These are phyloP conservation scores for Citrullus colocynthis DNA, from an alignment of 306 rosid genomes.

Conservation along the genomic window DNA sequence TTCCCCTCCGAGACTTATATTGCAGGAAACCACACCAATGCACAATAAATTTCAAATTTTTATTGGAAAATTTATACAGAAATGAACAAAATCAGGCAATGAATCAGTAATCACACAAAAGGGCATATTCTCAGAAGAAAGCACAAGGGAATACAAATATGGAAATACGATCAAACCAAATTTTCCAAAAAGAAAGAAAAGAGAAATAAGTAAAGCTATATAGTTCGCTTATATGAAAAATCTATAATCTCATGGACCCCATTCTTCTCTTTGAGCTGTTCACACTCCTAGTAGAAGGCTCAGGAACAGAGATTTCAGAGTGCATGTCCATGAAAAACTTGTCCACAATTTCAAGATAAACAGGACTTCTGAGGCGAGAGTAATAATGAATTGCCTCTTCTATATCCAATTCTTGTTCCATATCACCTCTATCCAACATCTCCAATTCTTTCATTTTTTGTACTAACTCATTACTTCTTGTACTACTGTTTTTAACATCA, in stretches of 20 bases:
- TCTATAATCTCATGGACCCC: slow-evolving; percentile 36
- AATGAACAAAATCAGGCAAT: not conserved
- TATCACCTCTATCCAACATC: slow-evolving; percentile 56
- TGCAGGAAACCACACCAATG: not conserved
- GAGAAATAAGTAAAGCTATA: not conserved
- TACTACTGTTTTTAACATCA: slow-evolving; percentile 22
- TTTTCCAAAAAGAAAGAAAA: not conserved
- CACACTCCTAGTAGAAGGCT: slow-evolving; percentile 23
- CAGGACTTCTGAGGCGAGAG: slow-evolving; percentile 73
- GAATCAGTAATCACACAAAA: slow-evolving; percentile 8
- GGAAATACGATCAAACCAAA: slow-evolving; percentile 19
- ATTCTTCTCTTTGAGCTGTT: slow-evolving; percentile 33
- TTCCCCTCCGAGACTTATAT: not conserved
- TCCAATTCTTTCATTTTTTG: slow-evolving; percentile 74
- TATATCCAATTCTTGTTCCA: slow-evolving; percentile 71
- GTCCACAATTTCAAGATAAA: slow-evolving; percentile 73
- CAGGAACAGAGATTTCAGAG: slow-evolving; percentile 40
- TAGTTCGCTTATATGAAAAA: slow-evolving; percentile 11
- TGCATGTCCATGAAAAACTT: slow-evolving; percentile 65
- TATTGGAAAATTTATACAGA: slow-evolving; percentile 2
- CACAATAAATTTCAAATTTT: not conserved
- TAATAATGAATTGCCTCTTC: slow-evolving; percentile 95
- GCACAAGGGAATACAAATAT: slow-evolving; percentile 10
- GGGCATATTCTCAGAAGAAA: slow-evolving; percentile 16
- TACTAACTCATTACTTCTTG: slow-evolving; percentile 24